Evolutionary conservation across 2,329 filamentous ascomycete genomes (phyloP).

Genomic region (Fusarium sp.): DNA sequence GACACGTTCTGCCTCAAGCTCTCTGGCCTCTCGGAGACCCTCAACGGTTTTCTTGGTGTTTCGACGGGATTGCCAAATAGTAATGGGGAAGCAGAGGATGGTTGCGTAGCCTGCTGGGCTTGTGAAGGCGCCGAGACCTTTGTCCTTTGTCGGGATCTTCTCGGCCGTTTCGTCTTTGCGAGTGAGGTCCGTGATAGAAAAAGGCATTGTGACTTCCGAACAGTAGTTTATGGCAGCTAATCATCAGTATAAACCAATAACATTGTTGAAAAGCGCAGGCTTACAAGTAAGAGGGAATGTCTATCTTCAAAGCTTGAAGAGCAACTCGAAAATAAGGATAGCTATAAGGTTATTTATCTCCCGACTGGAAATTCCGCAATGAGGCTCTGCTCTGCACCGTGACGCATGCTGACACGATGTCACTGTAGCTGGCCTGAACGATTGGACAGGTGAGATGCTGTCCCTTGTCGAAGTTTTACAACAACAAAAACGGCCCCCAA

Average conservation of each 20-base stretch:
- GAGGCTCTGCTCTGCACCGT: slow-evolving; percentile 1
- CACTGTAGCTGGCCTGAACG: background rate
- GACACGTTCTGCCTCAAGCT: background rate
- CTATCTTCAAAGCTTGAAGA: background rate
- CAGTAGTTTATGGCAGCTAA: too few relatives aligned
- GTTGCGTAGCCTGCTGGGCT: background rate
- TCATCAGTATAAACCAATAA: background rate
- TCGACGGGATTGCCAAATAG: background rate
- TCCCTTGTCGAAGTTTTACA: background rate
- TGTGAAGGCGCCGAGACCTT: slow-evolving; percentile 3
- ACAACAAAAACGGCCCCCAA: slow-evolving; percentile 10
- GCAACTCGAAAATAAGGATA: background rate
- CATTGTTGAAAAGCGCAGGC: fast-evolving
- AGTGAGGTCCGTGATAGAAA: slow-evolving; percentile 6
- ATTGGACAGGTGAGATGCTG: background rate
- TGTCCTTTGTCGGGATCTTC: background rate
- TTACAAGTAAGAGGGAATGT: background rate
- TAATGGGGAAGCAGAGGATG: background rate
- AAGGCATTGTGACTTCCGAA: background rate
- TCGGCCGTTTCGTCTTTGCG: slow-evolving; percentile 3
- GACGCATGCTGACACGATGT: slow-evolving; percentile 6
- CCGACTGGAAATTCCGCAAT: background rate
- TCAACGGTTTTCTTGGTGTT: background rate
- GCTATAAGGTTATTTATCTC: background rate
- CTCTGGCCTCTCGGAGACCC: background rate